Conservation (phyloP, 768 basidiomycete genomes). For the Psilocybe cubensis region DNA sequence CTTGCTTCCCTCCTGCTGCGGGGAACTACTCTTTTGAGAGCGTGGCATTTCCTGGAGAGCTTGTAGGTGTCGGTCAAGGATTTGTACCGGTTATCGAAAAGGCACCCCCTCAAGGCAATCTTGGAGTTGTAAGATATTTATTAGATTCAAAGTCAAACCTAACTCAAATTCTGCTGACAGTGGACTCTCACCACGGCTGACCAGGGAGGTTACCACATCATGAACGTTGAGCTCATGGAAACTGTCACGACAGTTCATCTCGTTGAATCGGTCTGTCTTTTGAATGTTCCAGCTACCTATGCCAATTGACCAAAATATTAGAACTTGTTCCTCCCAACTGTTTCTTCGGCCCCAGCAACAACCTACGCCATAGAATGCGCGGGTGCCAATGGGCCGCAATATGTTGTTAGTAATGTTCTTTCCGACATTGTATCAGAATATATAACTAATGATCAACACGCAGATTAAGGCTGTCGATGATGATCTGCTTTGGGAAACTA, state of each 20-base stretch:
- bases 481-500: slow-evolving; percentile 11
- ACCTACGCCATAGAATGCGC: slow-evolving; percentile 13
- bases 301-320: not conserved
- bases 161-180: not conserved
- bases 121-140: slow-evolving; percentile 5
- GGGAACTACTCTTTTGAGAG: slow-evolving; percentile 14
- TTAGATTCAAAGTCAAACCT: not conserved
- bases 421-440: not conserved
- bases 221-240: slow-evolving; percentile 6
- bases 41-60: slow-evolving; percentile 6
- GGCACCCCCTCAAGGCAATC: slow-evolving; percentile 11
- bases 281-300: not conserved
- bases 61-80: slow-evolving; percentile 6
- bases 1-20: slow-evolving; percentile 4
- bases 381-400: not conserved
- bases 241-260: slow-evolving; percentile 9
- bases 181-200: slow-evolving; percentile 15
- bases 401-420: not conserved
- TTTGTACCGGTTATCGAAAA: slow-evolving; percentile 8
- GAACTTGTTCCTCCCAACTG: slow-evolving; percentile 4
- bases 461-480: slow-evolving; percentile 13
- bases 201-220: slow-evolving; percentile 6
- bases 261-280: slow-evolving; percentile 2
- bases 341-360: not conserved
- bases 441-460: not conserved